These are phyloP conservation scores for Ochetophila trinervis DNA, from an alignment of 306 rosid genomes.

Conservation along the genomic window DNA sequence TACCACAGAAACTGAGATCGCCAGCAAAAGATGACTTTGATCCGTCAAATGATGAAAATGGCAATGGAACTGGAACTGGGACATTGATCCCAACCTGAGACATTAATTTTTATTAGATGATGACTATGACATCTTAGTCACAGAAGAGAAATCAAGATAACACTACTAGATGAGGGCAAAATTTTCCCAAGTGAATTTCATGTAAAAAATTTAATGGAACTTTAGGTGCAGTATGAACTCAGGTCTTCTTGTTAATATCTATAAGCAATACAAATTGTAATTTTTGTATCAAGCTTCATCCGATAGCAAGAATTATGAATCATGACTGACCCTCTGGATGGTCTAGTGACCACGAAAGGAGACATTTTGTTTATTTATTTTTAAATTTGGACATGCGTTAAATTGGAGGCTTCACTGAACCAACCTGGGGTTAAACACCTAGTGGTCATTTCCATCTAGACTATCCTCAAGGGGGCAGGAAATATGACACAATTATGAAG, in stretches of 20 bases:
- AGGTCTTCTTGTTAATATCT: not conserved
- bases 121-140: not conserved
- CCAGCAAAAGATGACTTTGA: conserved; percentile 42
- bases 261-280: conserved; percentile 1
- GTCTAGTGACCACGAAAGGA: no score
- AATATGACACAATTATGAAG: no score
- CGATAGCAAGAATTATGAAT: no score
- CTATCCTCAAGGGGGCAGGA: no score
- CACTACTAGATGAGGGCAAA: conserved; percentile 2
- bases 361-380: no score
- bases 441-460: no score
- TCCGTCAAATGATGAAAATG: conserved; percentile 48
- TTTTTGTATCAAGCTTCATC: no score
- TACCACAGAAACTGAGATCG: conserved; percentile 40
- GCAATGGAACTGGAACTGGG: conserved; percentile 44
- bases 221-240: not conserved
- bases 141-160: not conserved
- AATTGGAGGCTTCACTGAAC: no score
- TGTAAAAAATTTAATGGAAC: not conserved
- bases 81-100: conserved; percentile 72
- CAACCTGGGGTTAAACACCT: no score
- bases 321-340: not conserved
- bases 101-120: conserved; percentile 12
- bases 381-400: no score
- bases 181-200: conserved; percentile 9